A percentile compares a stretch with the other conserved stretches of the same genome.
phyloP scores from a whole-genome alignment of 345 rosid genomes.

The Litchi chinensis region DNA sequence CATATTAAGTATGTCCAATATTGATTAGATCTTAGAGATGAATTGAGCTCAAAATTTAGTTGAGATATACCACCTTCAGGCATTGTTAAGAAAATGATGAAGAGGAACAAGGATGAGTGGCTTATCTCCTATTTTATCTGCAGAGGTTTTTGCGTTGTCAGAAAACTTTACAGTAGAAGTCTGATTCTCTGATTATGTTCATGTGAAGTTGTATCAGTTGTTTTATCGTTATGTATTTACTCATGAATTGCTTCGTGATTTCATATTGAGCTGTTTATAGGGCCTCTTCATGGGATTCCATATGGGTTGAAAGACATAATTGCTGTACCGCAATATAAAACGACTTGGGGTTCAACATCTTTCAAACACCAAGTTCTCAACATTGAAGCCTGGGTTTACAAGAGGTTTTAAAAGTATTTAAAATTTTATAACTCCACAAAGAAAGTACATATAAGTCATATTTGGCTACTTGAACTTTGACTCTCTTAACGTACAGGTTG shows the following conservation, averaged over 20 bases:
- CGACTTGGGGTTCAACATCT: constrained; percentile 87
- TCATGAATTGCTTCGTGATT: constrained; percentile 4
- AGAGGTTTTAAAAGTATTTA: constrained; percentile 42
- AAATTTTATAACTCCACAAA: neutral
- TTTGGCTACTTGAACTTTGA: neutral
- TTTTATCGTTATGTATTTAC: neutral
- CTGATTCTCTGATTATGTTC: neutral
- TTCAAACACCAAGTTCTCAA: constrained; percentile 75
- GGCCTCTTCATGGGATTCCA: constrained; percentile 96
- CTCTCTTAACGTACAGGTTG: constrained; percentile 40
- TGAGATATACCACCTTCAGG: too few species aligned
- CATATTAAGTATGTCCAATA: neutral
- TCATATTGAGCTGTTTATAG: constrained; percentile 28
- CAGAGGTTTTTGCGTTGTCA: neutral
- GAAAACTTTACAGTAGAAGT: neutral
- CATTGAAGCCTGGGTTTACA: constrained; percentile 88
- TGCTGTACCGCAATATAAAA: constrained; percentile 71
- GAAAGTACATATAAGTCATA: neutral
- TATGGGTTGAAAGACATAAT: constrained; percentile 87
- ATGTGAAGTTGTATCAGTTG: neutral
- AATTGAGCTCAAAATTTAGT: too few species aligned
- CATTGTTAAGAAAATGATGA: too few species aligned
- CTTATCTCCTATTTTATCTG: neutral
- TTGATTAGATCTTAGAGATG: neutral
- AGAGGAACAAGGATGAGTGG: neutral